These are phyloP conservation scores for Salix brachista DNA, from an alignment of 345 rosid species.

Conservation along the genomic window DNA sequence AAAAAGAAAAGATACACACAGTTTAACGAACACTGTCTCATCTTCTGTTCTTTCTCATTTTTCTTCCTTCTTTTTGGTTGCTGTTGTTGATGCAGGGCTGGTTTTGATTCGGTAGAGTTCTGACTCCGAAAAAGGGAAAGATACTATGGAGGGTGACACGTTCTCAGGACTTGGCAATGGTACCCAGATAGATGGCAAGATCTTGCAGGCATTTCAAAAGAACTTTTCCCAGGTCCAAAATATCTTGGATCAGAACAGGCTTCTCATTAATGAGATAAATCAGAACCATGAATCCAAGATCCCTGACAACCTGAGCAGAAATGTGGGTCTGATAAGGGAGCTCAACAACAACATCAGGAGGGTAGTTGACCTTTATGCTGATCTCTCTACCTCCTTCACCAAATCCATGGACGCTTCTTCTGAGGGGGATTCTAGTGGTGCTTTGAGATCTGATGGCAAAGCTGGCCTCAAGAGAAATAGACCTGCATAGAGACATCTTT, in stretches of 20 bases:
- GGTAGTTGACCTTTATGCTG: slow-evolving; percentile 64
- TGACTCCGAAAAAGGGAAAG: slow-evolving; percentile 8
- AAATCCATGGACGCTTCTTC: slow-evolving; percentile 58
- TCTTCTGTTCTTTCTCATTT: slow-evolving; percentile 3
- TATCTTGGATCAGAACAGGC: slow-evolving; percentile 65
- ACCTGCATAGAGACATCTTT: slow-evolving; percentile 29
- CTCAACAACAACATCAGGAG: slow-evolving; percentile 76
- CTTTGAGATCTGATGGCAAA: slow-evolving; percentile 54
- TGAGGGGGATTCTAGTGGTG: slow-evolving; percentile 58
- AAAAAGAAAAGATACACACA: background rate
- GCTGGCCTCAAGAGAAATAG: slow-evolving; percentile 53
- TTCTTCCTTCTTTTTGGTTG: slow-evolving; percentile 8
- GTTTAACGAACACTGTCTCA: slow-evolving; percentile 2
- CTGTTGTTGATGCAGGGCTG: slow-evolving; percentile 16
- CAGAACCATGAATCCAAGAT: slow-evolving; percentile 73
- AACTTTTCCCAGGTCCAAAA: slow-evolving; percentile 67
- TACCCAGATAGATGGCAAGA: slow-evolving; percentile 48
- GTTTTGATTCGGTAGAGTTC: slow-evolving; percentile 19
- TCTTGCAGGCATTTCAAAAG: slow-evolving; percentile 63
- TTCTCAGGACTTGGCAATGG: slow-evolving; percentile 55
- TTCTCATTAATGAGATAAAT: slow-evolving; percentile 69
- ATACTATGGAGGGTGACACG: slow-evolving; percentile 60
- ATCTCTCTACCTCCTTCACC: slow-evolving; percentile 61
- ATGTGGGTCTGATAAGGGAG: slow-evolving; percentile 71
- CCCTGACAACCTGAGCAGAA: slow-evolving; percentile 64